A percentile compares a stretch with the other conserved stretches of the same genome.
Conservation (phyloP, 345 rosid species). For the Gossypium sturtianum region DNA sequence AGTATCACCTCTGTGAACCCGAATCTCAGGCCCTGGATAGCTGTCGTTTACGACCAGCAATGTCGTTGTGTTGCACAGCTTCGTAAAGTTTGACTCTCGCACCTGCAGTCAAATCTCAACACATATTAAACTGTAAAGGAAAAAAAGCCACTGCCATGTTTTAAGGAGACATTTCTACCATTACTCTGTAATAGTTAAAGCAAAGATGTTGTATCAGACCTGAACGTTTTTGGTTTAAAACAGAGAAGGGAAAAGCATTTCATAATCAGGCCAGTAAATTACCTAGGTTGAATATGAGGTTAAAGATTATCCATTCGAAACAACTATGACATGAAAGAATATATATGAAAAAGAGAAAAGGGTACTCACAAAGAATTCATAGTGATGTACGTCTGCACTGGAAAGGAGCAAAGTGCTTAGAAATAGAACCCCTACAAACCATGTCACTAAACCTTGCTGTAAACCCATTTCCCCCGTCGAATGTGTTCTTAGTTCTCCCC, state of each 20-base stretch:
- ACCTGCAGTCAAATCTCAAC: not conserved
- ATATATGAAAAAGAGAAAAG: too few species aligned
- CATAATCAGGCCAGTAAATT: too few species aligned
- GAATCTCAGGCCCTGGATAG: constrained; percentile 41
- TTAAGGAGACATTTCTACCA: too few species aligned
- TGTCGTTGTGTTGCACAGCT: not conserved
- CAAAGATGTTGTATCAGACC: too few species aligned
- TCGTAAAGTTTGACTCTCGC: not conserved
- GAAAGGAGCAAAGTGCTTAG: not conserved
- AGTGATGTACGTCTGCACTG: constrained; percentile 6
- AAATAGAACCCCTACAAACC: not conserved
- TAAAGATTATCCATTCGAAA: not conserved
- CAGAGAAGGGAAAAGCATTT: too few species aligned
- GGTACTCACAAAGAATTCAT: constrained; percentile 1
- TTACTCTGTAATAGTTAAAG: too few species aligned
- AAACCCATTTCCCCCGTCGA: not conserved
- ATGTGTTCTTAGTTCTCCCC: constrained; percentile 1
- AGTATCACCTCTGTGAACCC: constrained; percentile 37
- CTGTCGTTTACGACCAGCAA: constrained; percentile 15
- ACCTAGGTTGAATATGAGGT: not conserved
- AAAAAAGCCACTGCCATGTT: too few species aligned
- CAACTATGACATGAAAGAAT: not conserved
- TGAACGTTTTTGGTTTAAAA: too few species aligned
- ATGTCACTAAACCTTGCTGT: not conserved
- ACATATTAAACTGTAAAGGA: not conserved